Conservation (phyloP, 345 rosid genomes). For the Reutealis trisperma region DNA sequence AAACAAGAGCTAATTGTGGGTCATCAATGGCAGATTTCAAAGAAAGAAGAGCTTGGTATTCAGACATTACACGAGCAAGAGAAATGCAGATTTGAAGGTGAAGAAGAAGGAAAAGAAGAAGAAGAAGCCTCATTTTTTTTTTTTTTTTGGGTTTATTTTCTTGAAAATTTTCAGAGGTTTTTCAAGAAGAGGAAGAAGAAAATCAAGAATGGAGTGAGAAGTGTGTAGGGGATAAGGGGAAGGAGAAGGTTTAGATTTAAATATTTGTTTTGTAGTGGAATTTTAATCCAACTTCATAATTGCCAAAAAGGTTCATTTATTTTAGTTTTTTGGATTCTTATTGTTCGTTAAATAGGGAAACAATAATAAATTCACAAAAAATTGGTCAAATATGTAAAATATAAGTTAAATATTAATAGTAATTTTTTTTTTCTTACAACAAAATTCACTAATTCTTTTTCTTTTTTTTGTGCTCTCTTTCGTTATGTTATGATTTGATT, state of each 20-base stretch:
- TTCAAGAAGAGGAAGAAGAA: not conserved
- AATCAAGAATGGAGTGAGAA: conserved; percentile 12
- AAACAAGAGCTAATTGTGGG: conserved; percentile 48
- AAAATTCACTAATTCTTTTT: too few relatives aligned
- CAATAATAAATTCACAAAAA: not conserved
- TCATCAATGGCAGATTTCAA: conserved; percentile 71
- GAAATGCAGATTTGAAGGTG: conserved; percentile 42
- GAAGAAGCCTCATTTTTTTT: conserved; percentile 48
- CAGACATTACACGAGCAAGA: conserved; percentile 44
- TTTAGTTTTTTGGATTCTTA: conserved; percentile 30
- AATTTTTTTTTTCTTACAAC: too few relatives aligned
- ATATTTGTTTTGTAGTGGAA: conserved; percentile 11
- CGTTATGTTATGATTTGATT: too few relatives aligned
- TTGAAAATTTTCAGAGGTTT: conserved; percentile 10
- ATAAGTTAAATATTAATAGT: too few relatives aligned
- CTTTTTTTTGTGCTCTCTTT: too few relatives aligned
- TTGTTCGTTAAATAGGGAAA: conserved; percentile 21
- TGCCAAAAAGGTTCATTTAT: conserved; percentile 27
- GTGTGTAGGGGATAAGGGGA: conserved; percentile 16
- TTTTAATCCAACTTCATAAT: conserved; percentile 21
- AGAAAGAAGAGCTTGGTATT: conserved; percentile 70
- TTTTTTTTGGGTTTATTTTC: not conserved
- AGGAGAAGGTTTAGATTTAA: conserved; percentile 34
- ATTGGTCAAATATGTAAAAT: not conserved
- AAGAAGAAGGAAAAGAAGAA: conserved; percentile 39